These are phyloP conservation scores for Monosporascus ibericus DNA, from an alignment of 2,329 filamentous ascomycete genomes.

Conservation along the genomic window DNA sequence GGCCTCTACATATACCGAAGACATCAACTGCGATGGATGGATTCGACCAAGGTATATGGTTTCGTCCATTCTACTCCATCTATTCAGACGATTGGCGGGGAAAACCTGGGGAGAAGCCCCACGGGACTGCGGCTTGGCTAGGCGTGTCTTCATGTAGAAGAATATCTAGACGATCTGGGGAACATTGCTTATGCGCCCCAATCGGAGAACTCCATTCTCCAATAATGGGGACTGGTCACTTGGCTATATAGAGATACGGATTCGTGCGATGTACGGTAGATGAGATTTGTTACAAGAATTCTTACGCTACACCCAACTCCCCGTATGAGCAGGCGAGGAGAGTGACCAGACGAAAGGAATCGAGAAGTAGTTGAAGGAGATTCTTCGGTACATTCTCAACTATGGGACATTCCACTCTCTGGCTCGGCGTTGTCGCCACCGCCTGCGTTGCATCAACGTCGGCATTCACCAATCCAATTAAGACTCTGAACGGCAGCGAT, in stretches of 20 bases:
- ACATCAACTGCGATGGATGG: not conserved
- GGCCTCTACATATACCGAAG: not conserved
- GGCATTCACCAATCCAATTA: constrained; percentile 7
- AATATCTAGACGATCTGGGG: not conserved
- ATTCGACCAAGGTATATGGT: not conserved
- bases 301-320: no score
- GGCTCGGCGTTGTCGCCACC: not conserved
- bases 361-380: no score
- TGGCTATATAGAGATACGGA: not conserved
- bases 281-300: no score
- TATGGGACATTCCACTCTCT: not conserved
- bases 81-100: not conserved
- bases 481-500: constrained; percentile 2
- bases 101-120: not conserved
- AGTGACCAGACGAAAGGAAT: no score
- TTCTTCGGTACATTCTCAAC: not conserved
- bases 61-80: not conserved
- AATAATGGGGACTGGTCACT: not conserved
- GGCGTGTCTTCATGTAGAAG: not conserved
- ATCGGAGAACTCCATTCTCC: not conserved
- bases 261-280: no score
- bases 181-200: not conserved
- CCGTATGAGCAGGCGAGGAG: no score
- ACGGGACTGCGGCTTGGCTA: not conserved
- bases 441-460: not conserved